Base-by-base conservation (phyloP, 2,329 filamentous ascomycete genomes). In the Chaetomium strumarium region DNA sequence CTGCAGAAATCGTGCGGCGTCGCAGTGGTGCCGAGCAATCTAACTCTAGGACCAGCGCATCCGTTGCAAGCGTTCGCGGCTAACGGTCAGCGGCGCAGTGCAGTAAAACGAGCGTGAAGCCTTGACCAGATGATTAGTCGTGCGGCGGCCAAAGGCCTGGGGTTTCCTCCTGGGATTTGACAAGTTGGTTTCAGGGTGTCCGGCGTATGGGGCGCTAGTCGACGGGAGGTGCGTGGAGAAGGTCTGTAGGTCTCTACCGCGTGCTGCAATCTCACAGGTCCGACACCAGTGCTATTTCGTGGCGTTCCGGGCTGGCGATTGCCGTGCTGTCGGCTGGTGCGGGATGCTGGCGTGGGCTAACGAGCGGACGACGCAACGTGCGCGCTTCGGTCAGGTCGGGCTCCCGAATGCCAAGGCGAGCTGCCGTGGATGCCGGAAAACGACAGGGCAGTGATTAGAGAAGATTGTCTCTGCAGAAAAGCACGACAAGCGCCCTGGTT, bases 141-240 rank as follows among this genome's bases (percentile, higher is more conserved):
- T 30, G 47, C 48, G 51, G 51, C 51, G 38, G 55, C 51, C 52
- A 49, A 57, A 53, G 49, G 38, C 43, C 50, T 38, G 51, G 57
- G 53, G 53, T 53, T 52, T n/a, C n/a, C n/a, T n/a, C 54, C 57
- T 50, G 51, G 58, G 50, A 49, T 56, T 56, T 53, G 55, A 55
- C 36, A 39, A 51, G 43, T 56, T 39, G 54, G 52, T 53, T 51
- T 58, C 51, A 43, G 45, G 49, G 59, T 58, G 58, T 57, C 53
- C 57, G 59, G 58, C 57, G 55, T 46, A 49, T 48, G 54, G 49
- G 55, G 55, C 55, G 56, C 55, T 48, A 40, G 49, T 34, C 58
- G 56, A 50, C 52, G 46, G 42, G 44, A 13, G 40, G 45, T 56
- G 52, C 54, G 51, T 49, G 51, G 44, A 29, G 51, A 46, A 40